Evolutionary conservation across 768 basidiomycete genomes (phyloP), one percentile per base, ranked within the genome.

Genomic region (Cytidiella melzeri): DNA sequence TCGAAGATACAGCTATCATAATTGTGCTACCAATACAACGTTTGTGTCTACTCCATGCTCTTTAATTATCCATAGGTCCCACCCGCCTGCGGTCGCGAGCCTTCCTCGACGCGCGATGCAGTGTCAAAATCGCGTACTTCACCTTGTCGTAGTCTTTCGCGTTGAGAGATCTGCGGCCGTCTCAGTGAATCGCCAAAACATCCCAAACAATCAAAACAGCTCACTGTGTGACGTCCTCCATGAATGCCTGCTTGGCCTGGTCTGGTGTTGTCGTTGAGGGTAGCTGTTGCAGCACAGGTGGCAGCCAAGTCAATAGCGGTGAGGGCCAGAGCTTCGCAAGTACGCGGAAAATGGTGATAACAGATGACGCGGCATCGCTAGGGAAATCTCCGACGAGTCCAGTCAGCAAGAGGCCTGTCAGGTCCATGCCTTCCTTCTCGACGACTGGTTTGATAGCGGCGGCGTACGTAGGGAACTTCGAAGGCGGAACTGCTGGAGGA

Each of bases 381-480:
- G 91, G 90, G 64, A 94, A 98, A 53, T 87, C 84, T 19, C 86
- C 83, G 3, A 90, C 81, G 23, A 97, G 72, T 3, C 96, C 95
- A 18, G 74, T 68, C 45, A 98, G 70, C 24, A 92, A 64, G 54
- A 79, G 79, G 12, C 76, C 75, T 13, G 89, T 63, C 13, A 98
- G 73, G 57, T 80, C 77, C 47, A 77, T 76, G 3, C 92, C 92
- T 63, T 89, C 82, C 54, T 82, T 81, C 47, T 79, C 73, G 41
- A 93, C 65, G 28, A 80, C 76, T 3, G 65, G 66, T 24, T 73
- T 73, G 57, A 92, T 87, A 37, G 80, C 70, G 7, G 74, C 61
- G 1, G 83, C 79, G 61, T 84, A 91, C 12, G 75, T 55, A 1
- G 77, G 68, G 57, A 75, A 84, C 59, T 84, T 85, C 15, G 81